Conservation (phyloP, 352 stramenopile species). For the Phytophthora citricola region DNA sequence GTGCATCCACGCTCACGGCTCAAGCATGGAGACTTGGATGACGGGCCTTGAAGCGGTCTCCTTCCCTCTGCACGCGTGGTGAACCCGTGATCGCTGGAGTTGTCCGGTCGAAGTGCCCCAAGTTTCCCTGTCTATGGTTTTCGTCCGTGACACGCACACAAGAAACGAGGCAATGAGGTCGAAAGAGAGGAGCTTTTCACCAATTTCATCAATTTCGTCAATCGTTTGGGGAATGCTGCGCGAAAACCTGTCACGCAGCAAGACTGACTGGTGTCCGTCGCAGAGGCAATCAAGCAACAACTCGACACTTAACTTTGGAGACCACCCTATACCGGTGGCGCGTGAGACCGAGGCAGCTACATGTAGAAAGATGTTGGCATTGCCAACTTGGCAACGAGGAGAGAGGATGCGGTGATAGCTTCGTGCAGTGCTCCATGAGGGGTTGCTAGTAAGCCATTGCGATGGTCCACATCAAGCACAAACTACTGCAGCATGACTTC, state of each 20-base stretch:
- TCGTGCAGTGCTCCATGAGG: too few relatives aligned
- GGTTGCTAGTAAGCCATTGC: too few relatives aligned
- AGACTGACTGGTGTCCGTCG: slow-evolving; percentile 2
- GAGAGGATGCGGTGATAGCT: too few relatives aligned
- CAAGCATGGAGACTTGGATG: slow-evolving; percentile 20
- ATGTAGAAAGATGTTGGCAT: background rate
- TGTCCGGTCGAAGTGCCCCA: slow-evolving; percentile 16
- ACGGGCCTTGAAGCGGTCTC: slow-evolving; percentile 11
- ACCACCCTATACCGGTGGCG: background rate
- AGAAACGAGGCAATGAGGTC: slow-evolving; percentile 12
- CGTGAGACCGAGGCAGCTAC: background rate
- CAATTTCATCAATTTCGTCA: slow-evolving; percentile 19
- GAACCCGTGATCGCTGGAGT: slow-evolving; percentile 24
- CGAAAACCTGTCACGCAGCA: slow-evolving; percentile 17
- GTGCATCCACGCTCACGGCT: slow-evolving; percentile 12
- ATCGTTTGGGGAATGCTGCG: slow-evolving; percentile 3
- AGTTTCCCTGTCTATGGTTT: slow-evolving; percentile 20
- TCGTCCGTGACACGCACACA: slow-evolving; percentile 24
- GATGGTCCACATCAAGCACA: too few relatives aligned
- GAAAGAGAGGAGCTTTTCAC: slow-evolving; percentile 11
- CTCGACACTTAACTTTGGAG: background rate
- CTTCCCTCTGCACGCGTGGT: slow-evolving; percentile 5
- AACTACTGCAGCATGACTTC: too few relatives aligned
- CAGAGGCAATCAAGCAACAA: slow-evolving; percentile 6
- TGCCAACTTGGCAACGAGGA: too few relatives aligned